Conservation (phyloP, 768 basidiomycete species). For the Kwoniella newhampshirensis region DNA sequence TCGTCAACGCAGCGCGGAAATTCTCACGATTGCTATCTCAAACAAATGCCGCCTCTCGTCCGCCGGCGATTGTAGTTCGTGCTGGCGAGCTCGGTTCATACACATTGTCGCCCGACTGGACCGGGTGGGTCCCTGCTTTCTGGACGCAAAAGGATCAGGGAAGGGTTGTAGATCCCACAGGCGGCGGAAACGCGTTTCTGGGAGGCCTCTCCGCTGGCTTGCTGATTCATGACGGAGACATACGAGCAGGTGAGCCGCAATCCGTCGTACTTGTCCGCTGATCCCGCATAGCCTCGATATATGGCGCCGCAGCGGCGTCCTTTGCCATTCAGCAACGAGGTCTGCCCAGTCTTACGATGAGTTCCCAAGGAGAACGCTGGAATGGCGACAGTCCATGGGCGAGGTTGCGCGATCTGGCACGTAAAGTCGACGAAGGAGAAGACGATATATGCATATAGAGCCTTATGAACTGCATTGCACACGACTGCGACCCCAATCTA, state of each 20-base stretch:
- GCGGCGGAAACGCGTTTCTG: constrained; percentile 46
- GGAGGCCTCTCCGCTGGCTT: constrained; percentile 44
- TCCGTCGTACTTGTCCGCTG: no score
- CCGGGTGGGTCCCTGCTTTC: constrained; percentile 41
- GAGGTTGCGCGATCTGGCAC: constrained; percentile 22
- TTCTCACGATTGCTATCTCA: constrained; percentile 4
- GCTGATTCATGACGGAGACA: constrained; percentile 28
- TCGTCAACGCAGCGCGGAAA: constrained; percentile 12
- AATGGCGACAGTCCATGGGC: constrained; percentile 39
- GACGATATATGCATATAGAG: no score
- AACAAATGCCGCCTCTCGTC: background rate
- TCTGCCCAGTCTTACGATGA: constrained; percentile 19
- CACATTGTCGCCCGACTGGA: constrained; percentile 32
- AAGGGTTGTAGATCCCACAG: constrained; percentile 40
- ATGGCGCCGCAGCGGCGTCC: constrained; percentile 35
- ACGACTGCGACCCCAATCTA: constrained; percentile 32
- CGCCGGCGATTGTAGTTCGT: constrained; percentile 30
- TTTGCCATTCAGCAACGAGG: constrained; percentile 46
- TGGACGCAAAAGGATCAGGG: constrained; percentile 28
- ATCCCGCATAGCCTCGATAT: constrained; percentile 28
- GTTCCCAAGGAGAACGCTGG: constrained; percentile 21
- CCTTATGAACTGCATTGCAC: no score
- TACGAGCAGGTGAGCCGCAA: constrained; percentile 25
- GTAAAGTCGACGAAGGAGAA: constrained; percentile 11
- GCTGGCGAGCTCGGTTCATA: constrained; percentile 40